Conservation (phyloP, 192 early-diverging fungal species). For the Coemansia sp. region DNA sequence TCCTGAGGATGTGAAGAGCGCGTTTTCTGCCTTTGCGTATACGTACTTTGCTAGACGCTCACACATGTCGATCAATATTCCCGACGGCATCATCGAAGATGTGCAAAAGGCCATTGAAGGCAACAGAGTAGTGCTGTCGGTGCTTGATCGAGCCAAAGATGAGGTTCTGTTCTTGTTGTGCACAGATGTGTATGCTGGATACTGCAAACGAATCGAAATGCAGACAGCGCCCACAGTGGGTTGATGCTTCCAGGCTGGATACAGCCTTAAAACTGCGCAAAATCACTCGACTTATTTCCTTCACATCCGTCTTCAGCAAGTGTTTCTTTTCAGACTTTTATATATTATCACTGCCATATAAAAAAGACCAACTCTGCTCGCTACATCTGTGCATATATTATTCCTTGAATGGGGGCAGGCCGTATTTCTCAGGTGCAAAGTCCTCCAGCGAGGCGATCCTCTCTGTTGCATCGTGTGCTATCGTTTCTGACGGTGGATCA, state of each 20-base stretch:
- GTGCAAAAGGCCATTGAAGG: slow-evolving; percentile 29
- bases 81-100: slow-evolving; percentile 15
- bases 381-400: slow-evolving; percentile 3
- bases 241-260: not conserved
- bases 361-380: slow-evolving; percentile 2
- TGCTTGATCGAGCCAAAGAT: slow-evolving; percentile 46
- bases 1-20: slow-evolving; percentile 31
- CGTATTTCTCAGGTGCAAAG: slow-evolving; percentile 68
- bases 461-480: slow-evolving; percentile 57
- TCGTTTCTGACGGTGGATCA: slow-evolving; percentile 37
- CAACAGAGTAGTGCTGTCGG: slow-evolving; percentile 30
- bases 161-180: slow-evolving; percentile 47
- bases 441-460: slow-evolving; percentile 63
- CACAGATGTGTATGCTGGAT: slow-evolving; percentile 38
- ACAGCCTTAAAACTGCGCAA: too few species aligned
- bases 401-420: slow-evolving; percentile 56
- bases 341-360: not conserved
- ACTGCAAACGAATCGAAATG: slow-evolving; percentile 23
- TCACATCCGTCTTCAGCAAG: too few species aligned
- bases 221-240: not conserved
- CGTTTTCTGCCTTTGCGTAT: slow-evolving; percentile 22
- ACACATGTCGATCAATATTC: slow-evolving; percentile 38
- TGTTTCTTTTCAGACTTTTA: not conserved
- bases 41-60: slow-evolving; percentile 34
- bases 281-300: too few species aligned